Evolutionary conservation across 148 eudicot genomes (phyloP).

Genomic region (Oxyria digyna): DNA sequence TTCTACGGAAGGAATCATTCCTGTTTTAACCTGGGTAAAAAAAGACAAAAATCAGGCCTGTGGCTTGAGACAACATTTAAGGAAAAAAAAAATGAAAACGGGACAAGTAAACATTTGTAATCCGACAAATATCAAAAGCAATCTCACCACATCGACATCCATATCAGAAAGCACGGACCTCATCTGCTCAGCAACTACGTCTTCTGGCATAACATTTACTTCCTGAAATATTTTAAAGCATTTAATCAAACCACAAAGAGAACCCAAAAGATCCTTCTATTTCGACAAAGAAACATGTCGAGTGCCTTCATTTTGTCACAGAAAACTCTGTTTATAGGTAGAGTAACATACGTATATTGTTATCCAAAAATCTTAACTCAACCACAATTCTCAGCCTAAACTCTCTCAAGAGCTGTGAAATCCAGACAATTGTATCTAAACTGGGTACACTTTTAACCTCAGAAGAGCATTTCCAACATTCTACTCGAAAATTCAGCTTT

Average conservation of each 20-base stretch:
- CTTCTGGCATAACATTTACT: too few species aligned
- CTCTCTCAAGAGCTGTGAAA: not conserved
- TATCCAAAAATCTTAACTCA: not conserved
- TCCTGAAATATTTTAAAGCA: constrained; percentile 22
- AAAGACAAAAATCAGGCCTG: not conserved
- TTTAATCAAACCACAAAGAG: not conserved
- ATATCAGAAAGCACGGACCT: constrained; percentile 18
- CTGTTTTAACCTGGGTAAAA: constrained; percentile 67
- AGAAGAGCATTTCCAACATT: not conserved
- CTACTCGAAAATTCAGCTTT: not conserved
- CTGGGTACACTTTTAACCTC: not conserved
- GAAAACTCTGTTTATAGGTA: too few species aligned
- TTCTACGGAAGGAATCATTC: constrained; percentile 85
- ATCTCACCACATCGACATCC: constrained; percentile 73
- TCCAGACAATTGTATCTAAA: not conserved
- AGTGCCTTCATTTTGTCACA: not conserved
- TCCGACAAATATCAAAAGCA: not conserved
- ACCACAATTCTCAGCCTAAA: not conserved
- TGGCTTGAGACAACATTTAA: not conserved
- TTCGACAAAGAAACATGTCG: not conserved
- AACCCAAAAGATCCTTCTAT: not conserved
- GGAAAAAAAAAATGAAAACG: too few species aligned
- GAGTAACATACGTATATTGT: too few species aligned
- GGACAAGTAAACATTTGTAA: too few species aligned
- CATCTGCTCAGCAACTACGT: constrained; percentile 12